Evolutionary conservation across 2,329 filamentous ascomycete species (phyloP).

Genomic region (Pseudogymnoascus sp.): DNA sequence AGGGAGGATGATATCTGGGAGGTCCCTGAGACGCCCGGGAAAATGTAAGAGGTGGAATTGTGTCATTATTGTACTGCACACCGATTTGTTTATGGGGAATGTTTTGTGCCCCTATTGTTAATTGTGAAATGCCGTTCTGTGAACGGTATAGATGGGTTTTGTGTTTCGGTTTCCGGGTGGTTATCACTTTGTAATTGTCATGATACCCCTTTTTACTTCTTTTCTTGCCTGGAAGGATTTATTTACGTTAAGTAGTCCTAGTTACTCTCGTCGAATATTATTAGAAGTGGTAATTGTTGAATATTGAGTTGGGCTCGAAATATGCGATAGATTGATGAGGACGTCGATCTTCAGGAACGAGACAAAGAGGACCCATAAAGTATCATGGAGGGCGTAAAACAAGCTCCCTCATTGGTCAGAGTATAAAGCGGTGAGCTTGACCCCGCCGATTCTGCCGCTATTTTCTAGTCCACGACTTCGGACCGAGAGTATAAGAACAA

Average conservation of each 20-base stretch:
- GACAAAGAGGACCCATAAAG: not conserved
- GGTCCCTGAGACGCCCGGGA: not conserved
- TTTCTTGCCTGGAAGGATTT: not conserved
- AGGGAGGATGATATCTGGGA: conserved; percentile 1
- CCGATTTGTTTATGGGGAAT: not conserved
- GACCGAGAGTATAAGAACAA: not conserved
- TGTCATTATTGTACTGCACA: not conserved
- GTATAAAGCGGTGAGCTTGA: not conserved
- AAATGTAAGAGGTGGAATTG: not conserved
- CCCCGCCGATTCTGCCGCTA: conserved; percentile 7
- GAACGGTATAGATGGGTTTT: not conserved
- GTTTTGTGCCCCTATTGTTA: not conserved
- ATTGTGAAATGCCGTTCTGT: not conserved
- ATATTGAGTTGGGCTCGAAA: not conserved
- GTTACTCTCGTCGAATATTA: not conserved
- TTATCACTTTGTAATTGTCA: conserved; percentile 10
- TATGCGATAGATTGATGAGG: not conserved
- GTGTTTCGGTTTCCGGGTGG: not conserved
- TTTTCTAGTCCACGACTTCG: not conserved
- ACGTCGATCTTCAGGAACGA: not conserved
- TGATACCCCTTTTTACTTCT: conserved; percentile 8
- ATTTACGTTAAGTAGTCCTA: not conserved
- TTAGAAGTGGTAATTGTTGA: not conserved
- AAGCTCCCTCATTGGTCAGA: not conserved
- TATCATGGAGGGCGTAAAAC: not conserved